Conservation (phyloP, 75 land plant species). For the Picea glauca region DNA sequence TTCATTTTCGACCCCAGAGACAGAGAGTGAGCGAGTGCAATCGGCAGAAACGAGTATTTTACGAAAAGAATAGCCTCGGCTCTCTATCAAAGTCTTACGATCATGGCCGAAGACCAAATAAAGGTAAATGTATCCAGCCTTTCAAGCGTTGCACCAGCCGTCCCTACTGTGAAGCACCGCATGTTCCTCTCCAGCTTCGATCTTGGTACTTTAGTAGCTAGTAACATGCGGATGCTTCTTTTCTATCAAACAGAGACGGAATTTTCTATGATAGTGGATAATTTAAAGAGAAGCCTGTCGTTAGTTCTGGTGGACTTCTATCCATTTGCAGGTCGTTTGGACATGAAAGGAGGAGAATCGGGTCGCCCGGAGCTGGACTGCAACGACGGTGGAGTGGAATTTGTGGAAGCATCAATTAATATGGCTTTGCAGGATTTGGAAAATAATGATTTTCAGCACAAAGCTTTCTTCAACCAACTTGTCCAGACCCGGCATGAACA, state of each 20-base stretch:
- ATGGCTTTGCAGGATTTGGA: too few species aligned
- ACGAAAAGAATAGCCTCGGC: too few species aligned
- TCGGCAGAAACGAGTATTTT: too few species aligned
- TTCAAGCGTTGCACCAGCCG: background rate
- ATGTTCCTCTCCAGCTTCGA: constrained; percentile 6
- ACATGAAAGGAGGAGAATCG: background rate
- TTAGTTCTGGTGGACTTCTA: constrained; percentile 1
- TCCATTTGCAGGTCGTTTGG: constrained; percentile 13
- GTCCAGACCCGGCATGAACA: too few species aligned
- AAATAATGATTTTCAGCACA: too few species aligned
- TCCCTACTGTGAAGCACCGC: background rate
- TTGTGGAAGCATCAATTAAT: too few species aligned
- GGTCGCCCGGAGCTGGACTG: background rate
- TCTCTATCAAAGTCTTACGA: too few species aligned
- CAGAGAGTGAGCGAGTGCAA: too few species aligned
- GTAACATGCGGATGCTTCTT: constrained; percentile 10
- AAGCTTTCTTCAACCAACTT: too few species aligned
- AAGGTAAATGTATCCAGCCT: background rate
- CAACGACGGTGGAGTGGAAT: background rate
- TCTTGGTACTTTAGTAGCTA: constrained; percentile 7
- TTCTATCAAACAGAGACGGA: background rate
- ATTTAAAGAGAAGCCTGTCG: constrained; percentile 11
- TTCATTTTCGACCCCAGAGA: too few species aligned
- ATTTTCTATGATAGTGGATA: background rate
- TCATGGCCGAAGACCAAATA: too few species aligned